A percentile compares a stretch with the other conserved stretches of the same genome.
phyloP scores from a whole-genome alignment of 2,329 filamentous ascomycete genomes.

The Monosporascus sp. region DNA sequence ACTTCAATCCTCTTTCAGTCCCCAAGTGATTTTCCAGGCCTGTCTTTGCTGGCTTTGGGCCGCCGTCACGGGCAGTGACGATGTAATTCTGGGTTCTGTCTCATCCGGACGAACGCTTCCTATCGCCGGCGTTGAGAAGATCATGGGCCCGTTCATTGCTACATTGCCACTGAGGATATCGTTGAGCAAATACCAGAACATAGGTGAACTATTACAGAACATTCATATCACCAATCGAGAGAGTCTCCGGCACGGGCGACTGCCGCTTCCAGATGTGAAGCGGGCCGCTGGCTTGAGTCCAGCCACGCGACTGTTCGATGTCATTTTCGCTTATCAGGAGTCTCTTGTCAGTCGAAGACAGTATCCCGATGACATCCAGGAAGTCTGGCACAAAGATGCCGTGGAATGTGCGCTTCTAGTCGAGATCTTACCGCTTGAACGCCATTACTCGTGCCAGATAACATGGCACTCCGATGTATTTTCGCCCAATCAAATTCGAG shows the following conservation, averaged over 20 bases:
- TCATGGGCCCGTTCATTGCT: slow-evolving; percentile 75
- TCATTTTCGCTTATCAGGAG: slow-evolving; percentile 81
- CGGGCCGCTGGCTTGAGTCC: slow-evolving; percentile 50
- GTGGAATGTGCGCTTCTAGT: slow-evolving; percentile 72
- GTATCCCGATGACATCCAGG: slow-evolving; percentile 34
- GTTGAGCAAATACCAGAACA: slow-evolving; percentile 42
- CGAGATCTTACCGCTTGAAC: slow-evolving; percentile 62
- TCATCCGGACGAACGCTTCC: slow-evolving; percentile 77
- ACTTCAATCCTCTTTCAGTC: slow-evolving; percentile 43
- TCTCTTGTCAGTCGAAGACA: slow-evolving; percentile 42
- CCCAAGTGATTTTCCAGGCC: slow-evolving; percentile 72
- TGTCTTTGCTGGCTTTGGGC: slow-evolving; percentile 62
- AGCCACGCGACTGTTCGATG: slow-evolving; percentile 63
- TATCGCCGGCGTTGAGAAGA: slow-evolving; percentile 61
- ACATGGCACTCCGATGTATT: slow-evolving; percentile 47
- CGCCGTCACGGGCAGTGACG: slow-evolving; percentile 56
- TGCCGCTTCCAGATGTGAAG: slow-evolving; percentile 67
- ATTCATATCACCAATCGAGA: slow-evolving; percentile 63
- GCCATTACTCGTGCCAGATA: slow-evolving; percentile 36
- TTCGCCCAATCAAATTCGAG: slow-evolving; percentile 46
- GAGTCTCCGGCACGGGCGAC: slow-evolving; percentile 56
- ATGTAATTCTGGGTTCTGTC: slow-evolving; percentile 72
- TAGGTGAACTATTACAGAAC: slow-evolving; percentile 56
- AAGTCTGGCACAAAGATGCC: slow-evolving; percentile 61
- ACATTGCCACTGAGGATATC: slow-evolving; percentile 69